A percentile compares a stretch with the other conserved stretches of the same genome.
phyloP scores from a whole-genome alignment of 2,329 filamentous ascomycete genomes.

The Epichloe glyceriae region DNA sequence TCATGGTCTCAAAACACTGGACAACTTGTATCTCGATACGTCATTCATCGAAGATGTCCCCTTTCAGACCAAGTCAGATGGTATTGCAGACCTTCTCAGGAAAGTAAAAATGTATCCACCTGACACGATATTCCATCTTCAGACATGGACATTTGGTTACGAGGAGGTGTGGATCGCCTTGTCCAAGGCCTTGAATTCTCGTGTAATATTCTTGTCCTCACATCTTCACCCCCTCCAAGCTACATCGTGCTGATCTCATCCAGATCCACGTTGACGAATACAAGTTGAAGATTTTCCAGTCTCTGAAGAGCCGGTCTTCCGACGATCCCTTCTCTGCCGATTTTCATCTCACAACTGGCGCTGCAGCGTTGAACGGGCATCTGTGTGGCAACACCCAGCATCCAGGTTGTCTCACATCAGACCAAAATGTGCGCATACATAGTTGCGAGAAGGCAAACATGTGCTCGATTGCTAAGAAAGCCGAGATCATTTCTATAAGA shows the following conservation, averaged over 20 bases:
- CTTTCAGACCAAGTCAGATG: conserved; percentile 57
- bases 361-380: conserved; percentile 58
- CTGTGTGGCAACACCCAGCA: conserved; percentile 58
- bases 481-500: conserved; percentile 57
- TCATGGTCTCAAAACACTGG: conserved; percentile 49
- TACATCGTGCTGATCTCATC: conserved; percentile 5
- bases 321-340: conserved; percentile 26
- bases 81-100: conserved; percentile 57
- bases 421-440: conserved; percentile 55
- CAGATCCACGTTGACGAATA: conserved; percentile 76
- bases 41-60: conserved; percentile 45
- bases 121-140: conserved; percentile 70
- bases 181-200: conserved; percentile 53
- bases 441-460: conserved; percentile 68
- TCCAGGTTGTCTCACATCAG: conserved; percentile 57
- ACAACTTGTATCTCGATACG: conserved; percentile 82
- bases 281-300: conserved; percentile 58
- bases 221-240: background rate
- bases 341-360: conserved; percentile 40
- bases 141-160: conserved; percentile 82
- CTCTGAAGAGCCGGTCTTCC: conserved; percentile 36
- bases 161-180: conserved; percentile 85
- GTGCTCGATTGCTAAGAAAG: conserved; percentile 35
- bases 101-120: conserved; percentile 56
- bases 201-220: conserved; percentile 26